phyloP scores from a whole-genome alignment of 371 early-diverging fungal species.

The Haplosporangium sp. region DNA sequence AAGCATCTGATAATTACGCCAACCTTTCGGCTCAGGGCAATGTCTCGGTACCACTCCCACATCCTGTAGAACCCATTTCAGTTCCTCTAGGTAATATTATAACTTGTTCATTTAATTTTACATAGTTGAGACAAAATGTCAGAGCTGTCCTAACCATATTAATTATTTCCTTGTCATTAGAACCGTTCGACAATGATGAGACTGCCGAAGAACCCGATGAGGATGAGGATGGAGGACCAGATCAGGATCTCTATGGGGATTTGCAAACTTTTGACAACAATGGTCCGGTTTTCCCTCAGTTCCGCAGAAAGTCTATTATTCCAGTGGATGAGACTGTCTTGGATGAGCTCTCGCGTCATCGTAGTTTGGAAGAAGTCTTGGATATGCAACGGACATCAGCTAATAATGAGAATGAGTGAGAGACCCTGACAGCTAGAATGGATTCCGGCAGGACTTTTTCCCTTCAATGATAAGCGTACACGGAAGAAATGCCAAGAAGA shows the following conservation, averaged over 20 bases:
- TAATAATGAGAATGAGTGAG: constrained; percentile 38
- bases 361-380: constrained; percentile 86
- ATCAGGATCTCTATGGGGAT: constrained; percentile 40
- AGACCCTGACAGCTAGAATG: not conserved
- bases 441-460: not conserved
- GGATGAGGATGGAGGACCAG: constrained; percentile 24
- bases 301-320: constrained; percentile 92
- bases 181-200: constrained; percentile 39
- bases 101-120: not conserved
- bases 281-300: constrained; percentile 73
- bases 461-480: not conserved
- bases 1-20: constrained; percentile 62
- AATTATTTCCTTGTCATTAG: constrained; percentile 8
- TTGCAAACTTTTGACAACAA: constrained; percentile 66
- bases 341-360: constrained; percentile 85
- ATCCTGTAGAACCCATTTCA: constrained; percentile 50
- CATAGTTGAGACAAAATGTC: too few relatives aligned
- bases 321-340: constrained; percentile 90
- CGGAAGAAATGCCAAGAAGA: not conserved
- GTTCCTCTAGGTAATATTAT: constrained; percentile 39
- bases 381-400: constrained; percentile 55
- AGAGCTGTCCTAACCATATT: not conserved
- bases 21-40: constrained; percentile 53
- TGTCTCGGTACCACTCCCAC: constrained; percentile 46
- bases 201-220: constrained; percentile 45